Evolutionary conservation across 2,329 filamentous ascomycete genomes (phyloP).

Genomic region (Epichloe gansuensis): DNA sequence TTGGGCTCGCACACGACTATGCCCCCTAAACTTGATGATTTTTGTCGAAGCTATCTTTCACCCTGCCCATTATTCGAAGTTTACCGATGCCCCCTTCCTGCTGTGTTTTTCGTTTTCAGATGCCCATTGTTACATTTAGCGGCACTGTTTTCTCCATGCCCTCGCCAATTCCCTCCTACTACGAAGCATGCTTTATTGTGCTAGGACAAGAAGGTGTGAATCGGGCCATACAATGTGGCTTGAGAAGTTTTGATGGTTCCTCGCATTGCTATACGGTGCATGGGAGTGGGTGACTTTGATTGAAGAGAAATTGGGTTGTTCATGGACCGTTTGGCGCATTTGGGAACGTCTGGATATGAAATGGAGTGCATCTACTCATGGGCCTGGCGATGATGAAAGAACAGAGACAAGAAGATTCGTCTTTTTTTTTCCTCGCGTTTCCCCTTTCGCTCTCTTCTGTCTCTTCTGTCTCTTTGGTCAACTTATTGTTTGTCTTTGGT

Average conservation of each 20-base stretch:
- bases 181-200: not conserved
- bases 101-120: not conserved
- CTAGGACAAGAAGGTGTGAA: not conserved
- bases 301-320: not conserved
- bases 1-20: not conserved
- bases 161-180: not conserved
- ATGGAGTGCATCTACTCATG: not conserved
- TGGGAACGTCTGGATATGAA: slow-evolving; percentile 1
- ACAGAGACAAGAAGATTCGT: not conserved
- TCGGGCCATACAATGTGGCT: not conserved
- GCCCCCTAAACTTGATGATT: not conserved
- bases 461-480: not conserved
- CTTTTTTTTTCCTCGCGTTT: not conserved
- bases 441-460: not conserved
- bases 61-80: too few relatives aligned
- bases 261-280: slow-evolving; percentile 4
- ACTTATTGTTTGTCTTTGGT: too few relatives aligned
- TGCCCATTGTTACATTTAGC: not conserved
- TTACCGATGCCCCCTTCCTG: not conserved
- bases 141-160: not conserved
- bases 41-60: not conserved
- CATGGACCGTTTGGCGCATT: slow-evolving; percentile 1
- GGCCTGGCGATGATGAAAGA: not conserved
- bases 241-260: not conserved
- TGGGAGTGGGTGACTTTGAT: not conserved